Base-by-base conservation (phyloP, 202 grass and related monocot species). In the Alloteropsis angusta region DNA sequence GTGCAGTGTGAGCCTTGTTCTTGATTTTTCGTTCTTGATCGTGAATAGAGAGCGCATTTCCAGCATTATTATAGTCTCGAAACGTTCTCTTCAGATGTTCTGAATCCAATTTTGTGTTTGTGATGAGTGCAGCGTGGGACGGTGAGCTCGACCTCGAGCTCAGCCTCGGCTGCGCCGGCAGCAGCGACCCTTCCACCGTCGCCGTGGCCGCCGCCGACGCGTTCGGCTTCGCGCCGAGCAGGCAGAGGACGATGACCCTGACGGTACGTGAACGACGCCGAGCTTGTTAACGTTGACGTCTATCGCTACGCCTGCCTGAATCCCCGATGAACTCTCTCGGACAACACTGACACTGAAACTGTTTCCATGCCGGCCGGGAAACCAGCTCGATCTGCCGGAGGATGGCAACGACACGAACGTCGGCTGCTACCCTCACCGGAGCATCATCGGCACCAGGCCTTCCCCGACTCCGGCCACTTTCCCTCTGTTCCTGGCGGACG, bases 111-210 rank as follows among this genome's bases (percentile, higher is more conserved):
- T 14, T 14, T 4, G 19, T 62, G 10, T 66, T 18, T 39, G 34
- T 68, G 50, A n/a, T 6, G 13, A 23, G 22, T 63, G 68, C 47
- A 93, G 90, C 82, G 44, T 71, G 55, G 59, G 56, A 49, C 16
- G 12, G 68, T 7, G 85, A 88, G 66, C 85, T 83, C 39, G 81
- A 90, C 36, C 91, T 93, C 0, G 82, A 88, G 75, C 82, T 93
- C 70, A 86, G 79, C 74, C 82, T 90, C n/a, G 82, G 87, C 28
- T 83, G 54, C 87, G 79, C 87, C 0, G 52, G 81, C 16, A 18
- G 78, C 16, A n/a, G 78, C n/a, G 73, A 79, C 16, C 28, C 62
- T 7, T 10, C 65, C 43, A 28, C 37, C 34, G 25, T 44, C 32
- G 34, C 25, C 34, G 25, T 44, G 22, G 34, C 25, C 8, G 25